A percentile compares a stretch with the other conserved stretches of the same genome.
Evolutionary conservation across 2,329 filamentous ascomycete genomes (phyloP).

Genomic region (Monilinia fructigena): DNA sequence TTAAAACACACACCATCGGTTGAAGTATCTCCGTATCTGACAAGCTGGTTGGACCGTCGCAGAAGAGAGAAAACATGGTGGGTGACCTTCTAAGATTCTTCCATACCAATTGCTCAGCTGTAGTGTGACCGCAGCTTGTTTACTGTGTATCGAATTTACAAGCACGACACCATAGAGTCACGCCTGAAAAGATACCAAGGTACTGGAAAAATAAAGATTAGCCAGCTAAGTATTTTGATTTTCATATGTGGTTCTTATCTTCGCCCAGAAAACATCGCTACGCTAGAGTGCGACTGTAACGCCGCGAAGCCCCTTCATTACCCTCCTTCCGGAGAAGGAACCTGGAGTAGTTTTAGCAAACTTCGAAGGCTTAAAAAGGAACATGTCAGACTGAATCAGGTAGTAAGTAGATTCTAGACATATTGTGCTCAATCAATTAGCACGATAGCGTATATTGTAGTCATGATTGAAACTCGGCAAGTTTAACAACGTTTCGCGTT

Average conservation of each 20-base stretch:
- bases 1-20: constrained; percentile 17
- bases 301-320: constrained; percentile 23
- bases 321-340: constrained; percentile 21
- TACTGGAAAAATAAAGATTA: not conserved
- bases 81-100: constrained; percentile 21
- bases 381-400: not conserved
- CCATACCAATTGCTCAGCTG: constrained; percentile 13
- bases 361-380: constrained; percentile 5
- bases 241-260: not conserved
- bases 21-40: constrained; percentile 32
- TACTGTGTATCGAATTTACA: not conserved
- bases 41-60: constrained; percentile 26
- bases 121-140: constrained; percentile 18
- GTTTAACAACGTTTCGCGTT: constrained; percentile 9
- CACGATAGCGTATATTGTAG: constrained; percentile 5
- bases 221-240: not conserved
- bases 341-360: constrained; percentile 24
- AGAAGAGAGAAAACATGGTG: constrained; percentile 22
- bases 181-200: not conserved
- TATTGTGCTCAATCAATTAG: constrained; percentile 13
- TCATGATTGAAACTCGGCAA: constrained; percentile 16
- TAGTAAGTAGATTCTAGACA: not conserved
- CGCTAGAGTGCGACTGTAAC: constrained; percentile 20
- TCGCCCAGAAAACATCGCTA: not conserved
- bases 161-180: constrained; percentile 2